Percentiles rank a stretch among this genome's conserved stretches.
Evolutionary conservation across 306 rosid genomes (phyloP).

Genomic region (Neltuma alba): DNA sequence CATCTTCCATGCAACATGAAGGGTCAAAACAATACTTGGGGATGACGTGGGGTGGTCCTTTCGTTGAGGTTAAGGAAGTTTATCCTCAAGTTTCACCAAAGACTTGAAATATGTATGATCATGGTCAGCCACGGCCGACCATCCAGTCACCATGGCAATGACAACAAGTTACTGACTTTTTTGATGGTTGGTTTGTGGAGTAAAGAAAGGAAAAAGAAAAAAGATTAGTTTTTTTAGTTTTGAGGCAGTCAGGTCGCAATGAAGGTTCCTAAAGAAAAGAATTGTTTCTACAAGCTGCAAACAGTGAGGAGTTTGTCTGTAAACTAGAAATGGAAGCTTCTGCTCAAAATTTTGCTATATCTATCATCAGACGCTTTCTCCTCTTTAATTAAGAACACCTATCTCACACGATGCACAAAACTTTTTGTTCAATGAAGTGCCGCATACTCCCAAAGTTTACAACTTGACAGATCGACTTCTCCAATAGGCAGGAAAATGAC

Average conservation of each 20-base stretch:
- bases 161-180: neutral
- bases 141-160: neutral
- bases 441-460: neutral
- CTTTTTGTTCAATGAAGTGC: neutral
- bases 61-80: neutral
- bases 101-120: slow-evolving; percentile 9
- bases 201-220: neutral
- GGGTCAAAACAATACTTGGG: too few relatives aligned
- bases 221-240: neutral
- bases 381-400: neutral
- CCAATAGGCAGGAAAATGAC: neutral
- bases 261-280: neutral
- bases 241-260: neutral
- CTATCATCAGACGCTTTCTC: neutral
- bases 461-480: neutral
- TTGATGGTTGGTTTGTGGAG: neutral
- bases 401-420: neutral
- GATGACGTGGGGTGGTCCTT: too few relatives aligned
- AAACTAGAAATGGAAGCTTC: neutral
- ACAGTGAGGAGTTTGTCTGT: neutral
- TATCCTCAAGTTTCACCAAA: neutral
- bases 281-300: neutral
- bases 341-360: neutral
- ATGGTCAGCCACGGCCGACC: neutral
- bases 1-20: too few relatives aligned